phyloP scores from a whole-genome alignment of 2,329 filamentous ascomycete species.

The Dothistroma pini region DNA sequence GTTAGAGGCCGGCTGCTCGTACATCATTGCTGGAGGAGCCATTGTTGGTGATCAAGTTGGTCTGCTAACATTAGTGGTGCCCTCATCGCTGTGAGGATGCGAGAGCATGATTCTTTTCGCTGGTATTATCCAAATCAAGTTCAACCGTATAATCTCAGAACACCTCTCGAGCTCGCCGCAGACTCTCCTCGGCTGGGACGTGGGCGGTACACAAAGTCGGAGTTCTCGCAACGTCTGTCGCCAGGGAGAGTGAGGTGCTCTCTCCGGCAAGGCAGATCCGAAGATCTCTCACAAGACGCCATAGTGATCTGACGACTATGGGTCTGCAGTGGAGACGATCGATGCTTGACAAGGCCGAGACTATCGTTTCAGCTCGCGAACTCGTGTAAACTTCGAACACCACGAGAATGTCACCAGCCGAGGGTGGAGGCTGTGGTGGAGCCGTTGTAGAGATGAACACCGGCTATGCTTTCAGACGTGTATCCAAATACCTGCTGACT shows the following conservation, averaged over 20 bases:
- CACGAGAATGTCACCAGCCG: not conserved
- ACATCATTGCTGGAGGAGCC: conserved; percentile 70
- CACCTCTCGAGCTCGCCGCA: conserved; percentile 31
- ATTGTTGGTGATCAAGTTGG: conserved; percentile 53
- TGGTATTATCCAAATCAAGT: conserved; percentile 99
- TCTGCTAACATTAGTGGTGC: conserved; percentile 39
- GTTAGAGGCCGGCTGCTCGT: conserved; percentile 46
- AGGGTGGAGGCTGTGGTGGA: conserved; percentile 19
- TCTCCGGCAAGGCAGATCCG: not conserved
- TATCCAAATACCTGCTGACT: conserved; percentile 20
- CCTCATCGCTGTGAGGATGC: conserved; percentile 37
- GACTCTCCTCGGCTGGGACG: conserved; percentile 19
- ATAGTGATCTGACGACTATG: not conserved
- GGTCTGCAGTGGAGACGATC: conserved; percentile 4
- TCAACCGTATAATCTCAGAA: conserved; percentile 90
- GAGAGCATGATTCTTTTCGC: conserved; percentile 93
- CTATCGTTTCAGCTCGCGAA: not conserved
- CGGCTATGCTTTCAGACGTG: conserved; percentile 23
- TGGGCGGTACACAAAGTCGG: not conserved
- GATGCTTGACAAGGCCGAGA: not conserved
- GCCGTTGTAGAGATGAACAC: conserved; percentile 13
- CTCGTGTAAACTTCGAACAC: not conserved
- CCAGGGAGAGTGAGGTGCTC: not conserved
- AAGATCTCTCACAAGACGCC: not conserved
- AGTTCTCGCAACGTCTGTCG: not conserved